Evolutionary conservation across 1,139 yeast genomes (phyloP), one percentile per base, ranked within the genome.

Genomic region (Meyerozyma sp.): DNA sequence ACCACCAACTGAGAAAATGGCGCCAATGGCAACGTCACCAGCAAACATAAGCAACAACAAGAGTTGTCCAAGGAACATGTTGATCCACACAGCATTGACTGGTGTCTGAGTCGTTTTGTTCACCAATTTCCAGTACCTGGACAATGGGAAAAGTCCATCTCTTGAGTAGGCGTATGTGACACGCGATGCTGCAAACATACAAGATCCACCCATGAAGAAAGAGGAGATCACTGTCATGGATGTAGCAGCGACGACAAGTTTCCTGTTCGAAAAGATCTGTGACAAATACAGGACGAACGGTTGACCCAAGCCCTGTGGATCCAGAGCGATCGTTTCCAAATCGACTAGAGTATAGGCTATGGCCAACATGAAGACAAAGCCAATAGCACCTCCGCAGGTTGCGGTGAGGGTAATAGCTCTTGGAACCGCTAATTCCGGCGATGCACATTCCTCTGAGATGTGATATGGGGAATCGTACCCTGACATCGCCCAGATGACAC

Each of bases 391-490:
- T 45, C 88, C 88, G 40, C 72, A 64, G 8, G 75, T 58, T n/a
- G 86, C 72, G 10, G 88, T 81, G 63, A 82, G 61, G 13, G 81
- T 80, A 51, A 83, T 82, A 29, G 88, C 88, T 46, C 75, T 68
- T 14, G 90, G 89, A 8, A 84, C 81, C 4, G 85, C 82, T 29
- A 67, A 64, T n/a, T 73, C 67, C 8, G 89, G 86, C 57, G 82
- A 81, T 37, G 82, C 66, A 55, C 86, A 80, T 56, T 83, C 89
- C 60, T 84, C 93, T 14, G 87, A 74, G 44, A 84, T 65, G 55
- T 84, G 90, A 68, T 82, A 83, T 0, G 90, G 86, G 18, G 86
- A 77, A 58, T 84, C 91, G 55, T 80, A 83, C 18, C 90, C 90
- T 40, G 84, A 76, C 84, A 83, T 82, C 30, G 85, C 79, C 90